Percentiles rank a stretch among this genome's conserved stretches.
Evolutionary conservation across 768 basidiomycete species (phyloP).

Genomic region (Scleroderma citrinum): DNA sequence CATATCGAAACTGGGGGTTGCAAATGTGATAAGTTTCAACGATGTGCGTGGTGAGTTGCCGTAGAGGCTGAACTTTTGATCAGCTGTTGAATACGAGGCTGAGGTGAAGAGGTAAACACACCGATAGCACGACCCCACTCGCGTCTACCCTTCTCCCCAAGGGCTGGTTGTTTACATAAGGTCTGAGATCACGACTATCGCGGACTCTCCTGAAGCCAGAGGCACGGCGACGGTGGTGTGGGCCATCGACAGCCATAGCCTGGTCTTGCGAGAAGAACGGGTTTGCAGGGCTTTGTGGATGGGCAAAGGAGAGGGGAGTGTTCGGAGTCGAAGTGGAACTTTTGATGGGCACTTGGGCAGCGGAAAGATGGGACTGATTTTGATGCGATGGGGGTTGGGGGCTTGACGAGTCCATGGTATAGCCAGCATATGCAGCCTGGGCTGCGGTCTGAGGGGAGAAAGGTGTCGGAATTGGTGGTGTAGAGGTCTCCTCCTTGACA

Average conservation of each 20-base stretch:
- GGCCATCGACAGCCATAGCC: slow-evolving; percentile 64
- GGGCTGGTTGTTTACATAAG: slow-evolving; percentile 59
- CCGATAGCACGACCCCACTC: slow-evolving; percentile 73
- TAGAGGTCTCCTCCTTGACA: slow-evolving; percentile 44
- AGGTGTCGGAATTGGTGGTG: slow-evolving; percentile 43
- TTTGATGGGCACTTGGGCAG: slow-evolving; percentile 41
- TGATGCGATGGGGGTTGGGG: slow-evolving; percentile 49
- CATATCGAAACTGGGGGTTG: slow-evolving; percentile 93
- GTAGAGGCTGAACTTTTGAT: slow-evolving; percentile 41
- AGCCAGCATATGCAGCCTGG: slow-evolving; percentile 41
- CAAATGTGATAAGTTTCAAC: slow-evolving; percentile 90
- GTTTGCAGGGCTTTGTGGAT: slow-evolving; percentile 43
- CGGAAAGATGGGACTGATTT: slow-evolving; percentile 44
- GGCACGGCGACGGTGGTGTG: slow-evolving; percentile 56
- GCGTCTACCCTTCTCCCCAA: slow-evolving; percentile 71
- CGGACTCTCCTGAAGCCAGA: slow-evolving; percentile 77
- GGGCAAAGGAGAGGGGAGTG: slow-evolving; percentile 66
- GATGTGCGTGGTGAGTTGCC: slow-evolving; percentile 78
- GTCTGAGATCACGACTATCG: slow-evolving; percentile 70
- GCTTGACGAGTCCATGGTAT: slow-evolving; percentile 61
- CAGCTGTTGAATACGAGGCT: slow-evolving; percentile 5
- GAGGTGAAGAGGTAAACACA: slow-evolving; percentile 36
- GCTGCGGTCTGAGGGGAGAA: slow-evolving; percentile 50
- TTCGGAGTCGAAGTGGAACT: slow-evolving; percentile 67
- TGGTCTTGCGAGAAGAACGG: slow-evolving; percentile 62